Conservation (phyloP, 1,139 yeast species). For the Kurtzmaniella quercitrusa region DNA sequence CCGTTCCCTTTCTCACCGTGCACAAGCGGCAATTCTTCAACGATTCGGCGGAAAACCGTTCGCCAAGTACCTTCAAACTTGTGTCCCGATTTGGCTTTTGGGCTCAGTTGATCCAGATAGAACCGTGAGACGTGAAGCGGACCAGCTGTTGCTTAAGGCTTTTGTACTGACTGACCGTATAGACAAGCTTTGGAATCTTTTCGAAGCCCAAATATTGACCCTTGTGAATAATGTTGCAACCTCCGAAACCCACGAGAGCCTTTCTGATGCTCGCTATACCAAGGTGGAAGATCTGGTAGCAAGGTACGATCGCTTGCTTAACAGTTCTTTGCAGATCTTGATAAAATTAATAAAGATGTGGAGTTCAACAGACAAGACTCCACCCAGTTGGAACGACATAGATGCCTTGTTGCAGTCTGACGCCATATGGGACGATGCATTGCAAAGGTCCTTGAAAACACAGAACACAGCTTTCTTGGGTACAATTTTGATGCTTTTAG, state of each 20-base stretch:
- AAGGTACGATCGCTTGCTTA: conserved; percentile 61
- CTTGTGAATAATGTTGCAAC: conserved; percentile 50
- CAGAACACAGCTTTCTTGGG: conserved; percentile 47
- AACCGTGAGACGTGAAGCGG: conserved; percentile 51
- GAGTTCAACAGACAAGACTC: background rate
- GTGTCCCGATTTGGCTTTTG: conserved; percentile 68
- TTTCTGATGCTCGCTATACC: conserved; percentile 74
- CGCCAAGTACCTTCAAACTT: conserved; percentile 62
- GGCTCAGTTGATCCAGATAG: conserved; percentile 71
- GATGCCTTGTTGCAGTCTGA: conserved; percentile 16
- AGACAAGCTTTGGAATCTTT: conserved; percentile 56
- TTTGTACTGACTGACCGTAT: conserved; percentile 60
- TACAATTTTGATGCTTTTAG: conserved; percentile 34
- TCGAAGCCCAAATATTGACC: conserved; percentile 51
- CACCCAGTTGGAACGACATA: background rate
- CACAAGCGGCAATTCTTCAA: conserved; percentile 47
- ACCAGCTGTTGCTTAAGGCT: conserved; percentile 41
- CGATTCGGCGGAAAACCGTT: conserved; percentile 58
- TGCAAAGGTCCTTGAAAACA: conserved; percentile 12
- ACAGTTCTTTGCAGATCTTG: conserved; percentile 49
- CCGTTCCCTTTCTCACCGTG: conserved; percentile 56
- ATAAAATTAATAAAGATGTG: conserved; percentile 26
- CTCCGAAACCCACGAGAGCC: conserved; percentile 54
- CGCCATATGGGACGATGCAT: conserved; percentile 33
- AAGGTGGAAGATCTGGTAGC: conserved; percentile 61